Percentiles rank a stretch among this genome's conserved stretches.
Evolutionary conservation across 805 yeast genomes (phyloP).

Genomic region (Saturnispora bothae): DNA sequence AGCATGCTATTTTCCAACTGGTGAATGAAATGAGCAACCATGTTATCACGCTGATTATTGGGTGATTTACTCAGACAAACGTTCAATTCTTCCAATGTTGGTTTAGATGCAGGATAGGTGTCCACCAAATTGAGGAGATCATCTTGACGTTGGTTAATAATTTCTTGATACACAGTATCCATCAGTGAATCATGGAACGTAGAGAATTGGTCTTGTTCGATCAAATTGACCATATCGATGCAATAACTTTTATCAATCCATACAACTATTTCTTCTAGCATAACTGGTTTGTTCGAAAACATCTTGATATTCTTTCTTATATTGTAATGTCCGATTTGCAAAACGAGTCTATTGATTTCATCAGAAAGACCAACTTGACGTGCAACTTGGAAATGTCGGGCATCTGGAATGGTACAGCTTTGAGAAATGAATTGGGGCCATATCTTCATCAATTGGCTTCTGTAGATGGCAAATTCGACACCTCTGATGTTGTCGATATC

Average conservation of each 20-base stretch:
- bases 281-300: conserved; percentile 17
- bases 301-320: conserved; percentile 21
- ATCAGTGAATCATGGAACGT: conserved; percentile 13
- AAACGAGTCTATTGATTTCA: conserved; percentile 22
- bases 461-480: conserved; percentile 12
- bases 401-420: not conserved
- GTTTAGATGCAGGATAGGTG: conserved; percentile 40
- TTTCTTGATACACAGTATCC: conserved; percentile 16
- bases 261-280: conserved; percentile 24
- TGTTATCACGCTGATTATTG: conserved; percentile 37
- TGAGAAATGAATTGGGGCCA: not conserved
- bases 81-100: conserved; percentile 50
- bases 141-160: conserved; percentile 35
- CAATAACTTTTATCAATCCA: conserved; percentile 33
- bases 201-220: not conserved
- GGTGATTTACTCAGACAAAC: conserved; percentile 29
- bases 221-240: conserved; percentile 18
- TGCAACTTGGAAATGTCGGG: not conserved
- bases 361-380: conserved; percentile 9
- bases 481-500: conserved; percentile 8
- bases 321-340: conserved; percentile 29
- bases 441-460: not conserved
- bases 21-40: conserved; percentile 41
- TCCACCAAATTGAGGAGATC: conserved; percentile 53
- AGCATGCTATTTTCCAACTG: conserved; percentile 39